These are phyloP conservation scores for Fusarium sp. DNA, from an alignment of 2,329 filamentous ascomycete genomes.

Conservation along the genomic window DNA sequence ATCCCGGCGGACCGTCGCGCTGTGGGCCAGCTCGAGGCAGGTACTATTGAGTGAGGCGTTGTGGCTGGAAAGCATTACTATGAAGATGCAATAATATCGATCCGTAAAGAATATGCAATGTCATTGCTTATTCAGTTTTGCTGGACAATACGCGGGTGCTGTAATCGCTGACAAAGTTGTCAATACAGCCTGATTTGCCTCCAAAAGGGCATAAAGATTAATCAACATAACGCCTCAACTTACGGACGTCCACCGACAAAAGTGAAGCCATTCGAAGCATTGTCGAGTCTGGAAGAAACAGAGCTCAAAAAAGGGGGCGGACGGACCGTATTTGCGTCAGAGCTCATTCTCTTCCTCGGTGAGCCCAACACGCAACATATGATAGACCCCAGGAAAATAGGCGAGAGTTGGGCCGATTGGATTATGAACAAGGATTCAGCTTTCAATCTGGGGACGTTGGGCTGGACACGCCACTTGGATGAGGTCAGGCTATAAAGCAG, in stretches of 20 bases:
- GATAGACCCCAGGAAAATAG: constrained; percentile 17
- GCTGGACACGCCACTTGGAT: constrained; percentile 43
- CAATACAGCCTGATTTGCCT: background rate
- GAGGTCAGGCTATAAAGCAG: constrained; percentile 44
- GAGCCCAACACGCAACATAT: constrained; percentile 29
- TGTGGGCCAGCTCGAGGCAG: constrained; percentile 1
- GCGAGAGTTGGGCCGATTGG: constrained; percentile 40
- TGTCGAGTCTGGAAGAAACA: background rate
- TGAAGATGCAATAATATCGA: background rate
- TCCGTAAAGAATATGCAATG: background rate
- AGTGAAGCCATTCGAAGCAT: constrained; percentile 4
- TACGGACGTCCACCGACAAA: background rate
- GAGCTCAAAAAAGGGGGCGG: constrained; percentile 29
- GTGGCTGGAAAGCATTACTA: background rate
- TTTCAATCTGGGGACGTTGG: constrained; percentile 19
- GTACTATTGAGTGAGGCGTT: background rate
- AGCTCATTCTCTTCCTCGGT: constrained; percentile 26
- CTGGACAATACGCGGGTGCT: background rate
- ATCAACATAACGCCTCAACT: background rate
- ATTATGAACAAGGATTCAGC: background rate
- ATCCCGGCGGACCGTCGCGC: constrained; percentile 25
- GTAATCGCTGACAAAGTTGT: background rate
- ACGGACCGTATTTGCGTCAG: constrained; percentile 34
- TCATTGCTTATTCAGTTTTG: background rate
- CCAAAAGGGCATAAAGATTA: background rate